phyloP scores from a whole-genome alignment of 495 filamentous ascomycete species.

The Pseudomonodictys pantanalensis region DNA sequence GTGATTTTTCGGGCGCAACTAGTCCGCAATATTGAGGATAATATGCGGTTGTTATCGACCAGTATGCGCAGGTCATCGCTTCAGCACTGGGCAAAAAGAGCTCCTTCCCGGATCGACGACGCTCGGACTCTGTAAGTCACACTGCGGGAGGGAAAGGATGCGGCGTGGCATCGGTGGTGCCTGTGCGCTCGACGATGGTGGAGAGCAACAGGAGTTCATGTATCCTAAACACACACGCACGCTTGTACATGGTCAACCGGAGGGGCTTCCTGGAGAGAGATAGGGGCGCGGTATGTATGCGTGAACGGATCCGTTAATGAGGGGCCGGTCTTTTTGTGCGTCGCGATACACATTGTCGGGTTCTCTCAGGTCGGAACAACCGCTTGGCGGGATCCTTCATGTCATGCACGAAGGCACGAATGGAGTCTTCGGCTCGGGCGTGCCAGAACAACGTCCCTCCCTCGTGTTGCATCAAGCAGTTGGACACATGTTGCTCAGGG shows the following conservation, averaged over 20 bases:
- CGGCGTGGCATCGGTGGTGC: neutral
- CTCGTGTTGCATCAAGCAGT: neutral
- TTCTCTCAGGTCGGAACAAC: slow-evolving; percentile 6
- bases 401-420: slow-evolving; percentile 7
- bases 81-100: slow-evolving; percentile 14
- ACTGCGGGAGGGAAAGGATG: slow-evolving; percentile 15
- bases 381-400: slow-evolving; percentile 8
- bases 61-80: slow-evolving; percentile 5
- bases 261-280: slow-evolving; percentile 1
- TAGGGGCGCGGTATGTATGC: neutral
- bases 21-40: slow-evolving; percentile 10
- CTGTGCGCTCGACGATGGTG: neutral
- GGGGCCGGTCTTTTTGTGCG: neutral
- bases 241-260: slow-evolving; percentile 1
- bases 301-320: slow-evolving; percentile 1
- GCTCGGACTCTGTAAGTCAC: slow-evolving; percentile 33
- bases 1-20: slow-evolving; percentile 5
- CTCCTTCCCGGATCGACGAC: slow-evolving; percentile 24
- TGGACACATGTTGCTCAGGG: slow-evolving; percentile 9
- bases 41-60: slow-evolving; percentile 25
- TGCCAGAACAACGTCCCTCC: neutral
- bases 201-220: neutral
- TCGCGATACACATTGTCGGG: slow-evolving; percentile 1
- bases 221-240: slow-evolving; percentile 5
- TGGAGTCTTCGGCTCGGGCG: neutral